A percentile compares a stretch with the other conserved stretches of the same genome.
phyloP scores from a whole-genome alignment of 371 early-diverging fungal genomes.

The Syncephalastrum contaminatum region DNA sequence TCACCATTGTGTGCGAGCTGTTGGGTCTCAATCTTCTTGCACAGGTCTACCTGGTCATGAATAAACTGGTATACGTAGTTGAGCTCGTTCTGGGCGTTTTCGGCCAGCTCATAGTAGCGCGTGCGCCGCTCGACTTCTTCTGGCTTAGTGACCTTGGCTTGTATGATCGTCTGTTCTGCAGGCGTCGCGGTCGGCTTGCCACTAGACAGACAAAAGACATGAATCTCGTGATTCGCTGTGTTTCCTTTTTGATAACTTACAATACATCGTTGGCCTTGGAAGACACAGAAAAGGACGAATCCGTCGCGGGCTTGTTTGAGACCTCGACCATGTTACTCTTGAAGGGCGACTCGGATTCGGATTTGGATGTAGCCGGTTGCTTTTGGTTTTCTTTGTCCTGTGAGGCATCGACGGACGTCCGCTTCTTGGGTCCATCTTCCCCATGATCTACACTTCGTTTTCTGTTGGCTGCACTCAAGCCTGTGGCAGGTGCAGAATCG shows the following conservation, averaged over 20 bases:
- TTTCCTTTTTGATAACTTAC: slow-evolving; percentile 3
- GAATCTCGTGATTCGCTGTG: not conserved
- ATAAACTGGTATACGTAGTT: slow-evolving; percentile 10
- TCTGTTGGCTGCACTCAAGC: too few relatives aligned
- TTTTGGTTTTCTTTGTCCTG: too few relatives aligned
- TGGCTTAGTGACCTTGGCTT: slow-evolving; percentile 16
- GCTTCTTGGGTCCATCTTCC: too few relatives aligned
- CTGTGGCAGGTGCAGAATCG: too few relatives aligned
- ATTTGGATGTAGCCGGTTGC: too few relatives aligned
- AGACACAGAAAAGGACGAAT: too few relatives aligned
- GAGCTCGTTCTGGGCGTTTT: slow-evolving; percentile 10
- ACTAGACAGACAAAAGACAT: not conserved
- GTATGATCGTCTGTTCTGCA: slow-evolving; percentile 15
- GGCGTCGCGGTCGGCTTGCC: slow-evolving; percentile 9
- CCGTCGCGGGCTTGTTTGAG: too few relatives aligned
- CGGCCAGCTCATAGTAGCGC: slow-evolving; percentile 15
- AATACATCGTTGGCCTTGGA: slow-evolving; percentile 6
- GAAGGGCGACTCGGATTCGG: too few relatives aligned
- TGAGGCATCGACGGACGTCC: too few relatives aligned
- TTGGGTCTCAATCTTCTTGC: slow-evolving; percentile 9
- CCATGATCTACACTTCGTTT: too few relatives aligned
- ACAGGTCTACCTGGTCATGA: slow-evolving; percentile 8
- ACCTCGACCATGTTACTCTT: too few relatives aligned
- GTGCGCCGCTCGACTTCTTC: slow-evolving; percentile 15
- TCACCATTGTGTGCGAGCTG: slow-evolving; percentile 13